Conservation (phyloP, 192 early-diverging fungal species). For the Dissophora globulifera region DNA sequence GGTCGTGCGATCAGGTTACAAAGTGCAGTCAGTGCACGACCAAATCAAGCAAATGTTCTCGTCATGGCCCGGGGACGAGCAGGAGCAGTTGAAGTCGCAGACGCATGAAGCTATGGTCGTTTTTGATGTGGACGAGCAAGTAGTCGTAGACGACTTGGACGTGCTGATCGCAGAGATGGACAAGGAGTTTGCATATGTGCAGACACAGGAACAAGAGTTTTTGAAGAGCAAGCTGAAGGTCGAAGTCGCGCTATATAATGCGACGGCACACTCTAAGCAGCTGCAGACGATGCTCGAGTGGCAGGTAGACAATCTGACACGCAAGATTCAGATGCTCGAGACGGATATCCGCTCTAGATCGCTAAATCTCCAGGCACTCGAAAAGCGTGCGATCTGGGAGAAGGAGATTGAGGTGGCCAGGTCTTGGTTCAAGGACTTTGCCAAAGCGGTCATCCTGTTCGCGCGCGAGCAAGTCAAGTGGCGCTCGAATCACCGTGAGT, state of each 20-base stretch:
- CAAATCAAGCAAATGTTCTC: conserved; percentile 50
- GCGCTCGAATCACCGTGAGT: conserved; percentile 33
- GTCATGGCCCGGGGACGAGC: conserved; percentile 46
- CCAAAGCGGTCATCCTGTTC: conserved; percentile 47
- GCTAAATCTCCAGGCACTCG: conserved; percentile 36
- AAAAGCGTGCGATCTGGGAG: conserved; percentile 41
- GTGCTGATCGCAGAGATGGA: conserved; percentile 46
- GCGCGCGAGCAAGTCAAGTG: conserved; percentile 35
- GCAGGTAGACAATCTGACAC: conserved; percentile 14
- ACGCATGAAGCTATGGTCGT: conserved; percentile 30
- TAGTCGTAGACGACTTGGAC: conserved; percentile 40
- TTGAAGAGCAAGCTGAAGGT: conserved; percentile 13
- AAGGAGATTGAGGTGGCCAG: conserved; percentile 41
- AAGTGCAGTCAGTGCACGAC: conserved; percentile 33
- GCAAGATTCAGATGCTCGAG: conserved; percentile 28
- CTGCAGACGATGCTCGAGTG: conserved; percentile 39
- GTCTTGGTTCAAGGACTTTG: conserved; percentile 54
- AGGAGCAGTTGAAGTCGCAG: conserved; percentile 32
- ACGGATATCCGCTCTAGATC: conserved; percentile 33
- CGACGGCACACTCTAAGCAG: conserved; percentile 43
- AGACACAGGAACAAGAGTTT: conserved; percentile 20
- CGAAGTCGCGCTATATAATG: conserved; percentile 12
- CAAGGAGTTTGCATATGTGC: conserved; percentile 32
- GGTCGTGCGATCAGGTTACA: conserved; percentile 18
- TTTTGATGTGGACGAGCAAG: conserved; percentile 51